A percentile compares a stretch with the other conserved stretches of the same genome.
phyloP scores from a whole-genome alignment of 345 rosid genomes.

The Ceriops tagal region DNA sequence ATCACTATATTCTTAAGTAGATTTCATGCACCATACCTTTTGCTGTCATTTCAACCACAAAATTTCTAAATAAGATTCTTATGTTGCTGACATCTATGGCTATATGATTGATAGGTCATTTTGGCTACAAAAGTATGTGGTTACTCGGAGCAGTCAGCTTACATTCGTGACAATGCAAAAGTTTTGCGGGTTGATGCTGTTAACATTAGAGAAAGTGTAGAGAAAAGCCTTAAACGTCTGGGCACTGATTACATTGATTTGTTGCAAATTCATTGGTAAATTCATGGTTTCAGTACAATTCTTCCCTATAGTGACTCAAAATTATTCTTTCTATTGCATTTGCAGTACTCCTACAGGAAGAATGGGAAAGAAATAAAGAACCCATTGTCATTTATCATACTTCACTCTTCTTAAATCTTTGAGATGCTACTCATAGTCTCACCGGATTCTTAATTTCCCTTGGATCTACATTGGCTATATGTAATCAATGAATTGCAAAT shows the following conservation, averaged over 20 bases:
- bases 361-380: background rate
- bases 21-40: background rate
- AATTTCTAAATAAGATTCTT: slow-evolving; percentile 6
- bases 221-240: slow-evolving; percentile 88
- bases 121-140: slow-evolving; percentile 93
- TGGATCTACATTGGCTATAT: background rate
- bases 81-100: slow-evolving; percentile 2
- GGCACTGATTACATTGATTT: slow-evolving; percentile 87
- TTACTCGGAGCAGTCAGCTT: slow-evolving; percentile 57
- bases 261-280: slow-evolving; percentile 93
- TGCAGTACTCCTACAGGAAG: background rate
- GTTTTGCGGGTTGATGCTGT: slow-evolving; percentile 75
- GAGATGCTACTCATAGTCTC: background rate
- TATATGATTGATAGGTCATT: slow-evolving; percentile 50
- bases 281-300: background rate
- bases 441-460: background rate
- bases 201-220: slow-evolving; percentile 89
- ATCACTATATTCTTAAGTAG: background rate
- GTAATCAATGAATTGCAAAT: background rate
- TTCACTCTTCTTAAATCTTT: slow-evolving; percentile 1
- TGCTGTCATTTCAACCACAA: slow-evolving; percentile 7
- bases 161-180: slow-evolving; percentile 56
- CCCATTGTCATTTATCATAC: background rate
- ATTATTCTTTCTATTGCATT: background rate
- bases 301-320: background rate